Conservation (phyloP, 2,329 filamentous ascomycete genomes). For the Torrubiella hemipterigena region DNA sequence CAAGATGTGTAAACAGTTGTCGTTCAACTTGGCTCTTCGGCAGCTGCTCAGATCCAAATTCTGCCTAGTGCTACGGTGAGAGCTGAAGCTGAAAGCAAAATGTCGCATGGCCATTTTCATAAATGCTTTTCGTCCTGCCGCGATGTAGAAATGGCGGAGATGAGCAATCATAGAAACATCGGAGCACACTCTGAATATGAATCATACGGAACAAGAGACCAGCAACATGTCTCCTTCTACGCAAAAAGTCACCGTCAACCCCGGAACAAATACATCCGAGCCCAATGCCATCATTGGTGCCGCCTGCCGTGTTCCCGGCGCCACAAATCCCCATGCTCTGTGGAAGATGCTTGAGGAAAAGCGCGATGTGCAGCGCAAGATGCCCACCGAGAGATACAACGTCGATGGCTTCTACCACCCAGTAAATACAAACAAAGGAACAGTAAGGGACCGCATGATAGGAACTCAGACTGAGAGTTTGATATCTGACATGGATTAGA, state of each 20-base stretch:
- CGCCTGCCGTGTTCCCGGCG: constrained; percentile 17
- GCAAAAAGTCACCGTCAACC: too few relatives aligned
- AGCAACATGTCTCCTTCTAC: neutral
- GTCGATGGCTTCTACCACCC: constrained; percentile 25
- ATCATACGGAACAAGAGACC: neutral
- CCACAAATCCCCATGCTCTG: constrained; percentile 13
- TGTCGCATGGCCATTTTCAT: too few relatives aligned
- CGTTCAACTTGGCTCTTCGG: too few relatives aligned
- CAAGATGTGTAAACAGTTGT: too few relatives aligned
- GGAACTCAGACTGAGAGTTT: neutral
- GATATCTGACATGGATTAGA: neutral
- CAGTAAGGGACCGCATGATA: constrained; percentile 2
- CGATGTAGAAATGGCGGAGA: too few relatives aligned
- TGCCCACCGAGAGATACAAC: constrained; percentile 34
- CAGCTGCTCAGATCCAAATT: too few relatives aligned
- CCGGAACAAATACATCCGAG: constrained; percentile 7
- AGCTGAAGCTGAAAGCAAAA: too few relatives aligned
- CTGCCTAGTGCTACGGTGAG: too few relatives aligned
- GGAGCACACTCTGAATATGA: too few relatives aligned
- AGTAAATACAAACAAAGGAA: constrained; percentile 12
- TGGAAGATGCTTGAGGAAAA: constrained; percentile 17
- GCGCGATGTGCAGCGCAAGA: constrained; percentile 20
- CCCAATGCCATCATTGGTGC: constrained; percentile 20
- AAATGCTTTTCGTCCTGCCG: too few relatives aligned
- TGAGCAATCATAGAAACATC: too few relatives aligned